Percentiles rank a stretch among this genome's conserved stretches.
phyloP scores from a whole-genome alignment of 2,329 filamentous ascomycete genomes.

The Lojkania enalia region DNA sequence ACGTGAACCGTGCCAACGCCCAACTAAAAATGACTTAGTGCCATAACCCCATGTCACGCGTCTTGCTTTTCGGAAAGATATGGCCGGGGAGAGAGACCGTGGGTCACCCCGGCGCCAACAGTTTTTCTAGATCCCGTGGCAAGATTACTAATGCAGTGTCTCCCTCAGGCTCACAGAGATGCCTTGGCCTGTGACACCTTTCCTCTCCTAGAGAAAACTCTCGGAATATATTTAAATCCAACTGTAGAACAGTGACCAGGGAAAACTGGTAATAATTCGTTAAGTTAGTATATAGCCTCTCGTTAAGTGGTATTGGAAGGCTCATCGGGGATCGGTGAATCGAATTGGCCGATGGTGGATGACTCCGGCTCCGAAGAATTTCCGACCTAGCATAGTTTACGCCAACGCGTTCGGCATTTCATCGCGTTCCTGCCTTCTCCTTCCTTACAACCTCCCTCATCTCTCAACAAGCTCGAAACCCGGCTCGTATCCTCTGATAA shows the following conservation, averaged over 20 bases:
- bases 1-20: too few species aligned
- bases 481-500: constrained; percentile 12
- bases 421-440: constrained; percentile 14
- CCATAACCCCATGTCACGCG: too few species aligned
- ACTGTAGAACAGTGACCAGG: background rate
- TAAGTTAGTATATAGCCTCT: constrained; percentile 2
- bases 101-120: background rate
- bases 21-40: too few species aligned
- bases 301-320: constrained; percentile 4
- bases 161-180: constrained; percentile 17
- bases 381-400: constrained; percentile 1
- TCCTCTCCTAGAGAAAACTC: constrained; percentile 1
- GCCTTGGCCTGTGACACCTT: constrained; percentile 5
- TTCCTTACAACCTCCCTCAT: constrained; percentile 14
- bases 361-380: constrained; percentile 3
- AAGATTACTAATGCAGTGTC: constrained; percentile 4
- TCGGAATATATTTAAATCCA: background rate
- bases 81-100: too few species aligned
- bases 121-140: background rate
- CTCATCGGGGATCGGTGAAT: constrained; percentile 5
- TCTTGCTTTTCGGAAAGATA: too few species aligned
- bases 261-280: background rate
- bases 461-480: constrained; percentile 13
- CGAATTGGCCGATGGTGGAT: constrained; percentile 4
- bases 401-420: background rate